Evolutionary conservation across 1,284 basidiomycete genomes (phyloP).

Genomic region (Apiotrichum montevideense): DNA sequence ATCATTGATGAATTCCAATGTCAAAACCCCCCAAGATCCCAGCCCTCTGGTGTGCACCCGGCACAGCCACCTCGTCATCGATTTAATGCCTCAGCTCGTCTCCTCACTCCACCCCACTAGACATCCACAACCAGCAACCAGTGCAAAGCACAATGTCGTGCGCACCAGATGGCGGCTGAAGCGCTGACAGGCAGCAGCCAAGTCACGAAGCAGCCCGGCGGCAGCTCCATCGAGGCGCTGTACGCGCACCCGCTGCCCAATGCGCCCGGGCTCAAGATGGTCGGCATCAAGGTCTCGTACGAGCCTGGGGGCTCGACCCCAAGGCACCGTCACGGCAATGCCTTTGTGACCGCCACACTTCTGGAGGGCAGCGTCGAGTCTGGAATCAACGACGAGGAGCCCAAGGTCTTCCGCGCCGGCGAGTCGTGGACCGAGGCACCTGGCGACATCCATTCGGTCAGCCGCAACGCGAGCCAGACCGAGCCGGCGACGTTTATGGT

Average conservation of each 20-base stretch:
- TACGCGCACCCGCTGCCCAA: constrained; percentile 8
- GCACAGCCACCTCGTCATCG: too few relatives aligned
- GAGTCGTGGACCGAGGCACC: constrained; percentile 8
- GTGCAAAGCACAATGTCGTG: too few relatives aligned
- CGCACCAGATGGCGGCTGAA: too few relatives aligned
- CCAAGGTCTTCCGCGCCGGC: constrained; percentile 1
- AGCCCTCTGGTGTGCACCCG: too few relatives aligned
- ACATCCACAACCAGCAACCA: too few relatives aligned
- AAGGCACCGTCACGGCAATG: constrained; percentile 8
- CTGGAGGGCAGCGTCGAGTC: constrained; percentile 2
- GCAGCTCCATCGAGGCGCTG: not conserved
- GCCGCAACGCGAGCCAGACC: constrained; percentile 8
- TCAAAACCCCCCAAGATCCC: too few relatives aligned
- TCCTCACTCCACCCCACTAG: too few relatives aligned
- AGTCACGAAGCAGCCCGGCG: not conserved
- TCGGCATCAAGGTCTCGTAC: constrained; percentile 6
- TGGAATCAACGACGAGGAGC: constrained; percentile 3
- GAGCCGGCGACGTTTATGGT: constrained; percentile 3
- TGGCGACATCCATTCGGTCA: constrained; percentile 4
- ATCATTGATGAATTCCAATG: too few relatives aligned
- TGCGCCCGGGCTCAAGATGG: constrained; percentile 3
- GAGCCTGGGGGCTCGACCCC: constrained; percentile 3
- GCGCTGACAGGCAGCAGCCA: not conserved
- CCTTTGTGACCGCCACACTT: constrained; percentile 2
- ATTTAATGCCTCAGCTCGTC: too few relatives aligned